Evolutionary conservation across 306 rosid species (phyloP).

Genomic region (Quercus gilva): DNA sequence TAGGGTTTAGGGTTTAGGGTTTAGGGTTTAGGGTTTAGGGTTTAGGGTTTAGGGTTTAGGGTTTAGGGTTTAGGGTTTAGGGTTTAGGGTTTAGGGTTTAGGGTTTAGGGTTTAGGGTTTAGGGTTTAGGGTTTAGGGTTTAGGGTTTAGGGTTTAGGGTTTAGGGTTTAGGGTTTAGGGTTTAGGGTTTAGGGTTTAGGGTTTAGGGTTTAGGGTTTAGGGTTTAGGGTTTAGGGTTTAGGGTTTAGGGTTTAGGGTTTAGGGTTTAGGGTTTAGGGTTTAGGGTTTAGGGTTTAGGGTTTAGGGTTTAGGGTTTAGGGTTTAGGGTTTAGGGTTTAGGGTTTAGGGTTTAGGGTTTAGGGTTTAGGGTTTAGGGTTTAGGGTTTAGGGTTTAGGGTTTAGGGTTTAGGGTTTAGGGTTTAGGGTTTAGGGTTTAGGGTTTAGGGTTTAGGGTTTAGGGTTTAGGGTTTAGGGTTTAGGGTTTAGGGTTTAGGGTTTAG

Average conservation of each 20-base stretch:
- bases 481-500: conserved; percentile 22
- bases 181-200: no score
- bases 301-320: conserved; percentile 28
- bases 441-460: conserved; percentile 34
- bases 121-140: no score
- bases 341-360: conserved; percentile 29
- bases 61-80: conserved; percentile 25
- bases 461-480: conserved; percentile 22
- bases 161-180: no score
- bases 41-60: conserved; percentile 23
- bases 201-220: conserved; percentile 14
- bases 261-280: conserved; percentile 23
- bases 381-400: conserved; percentile 28
- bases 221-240: conserved; percentile 25
- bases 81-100: conserved; percentile 21
- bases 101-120: conserved; percentile 2
- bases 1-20: background rate
- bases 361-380: conserved; percentile 16
- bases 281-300: conserved; percentile 27
- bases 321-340: background rate
- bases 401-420: conserved; percentile 16
- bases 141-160: no score
- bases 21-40: conserved; percentile 9
- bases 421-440: conserved; percentile 25
- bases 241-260: conserved; percentile 24